phyloP scores from a whole-genome alignment of 352 stramenopile genomes.

The Pythium graminicola region DNA sequence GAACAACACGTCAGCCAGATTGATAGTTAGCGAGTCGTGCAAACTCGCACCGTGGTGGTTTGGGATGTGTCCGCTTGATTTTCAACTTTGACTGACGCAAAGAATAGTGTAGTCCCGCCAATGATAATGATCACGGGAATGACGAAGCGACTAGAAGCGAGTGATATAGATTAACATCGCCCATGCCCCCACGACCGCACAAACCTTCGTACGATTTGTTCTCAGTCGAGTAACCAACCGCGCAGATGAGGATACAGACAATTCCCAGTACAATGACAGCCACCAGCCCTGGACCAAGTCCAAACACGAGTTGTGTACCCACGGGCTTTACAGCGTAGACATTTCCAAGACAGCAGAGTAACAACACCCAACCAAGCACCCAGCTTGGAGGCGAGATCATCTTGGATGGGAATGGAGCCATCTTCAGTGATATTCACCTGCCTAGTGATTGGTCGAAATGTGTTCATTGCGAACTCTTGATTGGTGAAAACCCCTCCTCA shows the following conservation, averaged over 20 bases:
- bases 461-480: not conserved
- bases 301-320: slow-evolving; percentile 19
- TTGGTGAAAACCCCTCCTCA: slow-evolving; percentile 3
- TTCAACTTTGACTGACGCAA: slow-evolving; percentile 31
- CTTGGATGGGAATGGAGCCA: slow-evolving; percentile 7
- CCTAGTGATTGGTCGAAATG: too few species aligned
- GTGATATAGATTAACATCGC: too few species aligned
- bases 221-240: slow-evolving; percentile 26
- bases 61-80: not conserved
- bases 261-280: slow-evolving; percentile 31
- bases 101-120: slow-evolving; percentile 30
- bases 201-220: slow-evolving; percentile 11
- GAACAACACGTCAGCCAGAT: not conserved
- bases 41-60: slow-evolving; percentile 4
- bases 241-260: slow-evolving; percentile 27
- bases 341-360: not conserved
- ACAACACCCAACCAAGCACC: not conserved
- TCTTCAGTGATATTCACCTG: not conserved
- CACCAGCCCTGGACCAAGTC: slow-evolving; percentile 31
- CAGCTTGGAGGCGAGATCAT: not conserved
- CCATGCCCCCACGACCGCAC: too few species aligned
- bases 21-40: not conserved
- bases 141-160: slow-evolving; percentile 22
- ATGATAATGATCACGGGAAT: slow-evolving; percentile 23
- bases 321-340: not conserved